These are phyloP conservation scores for Macrolepiota dolichaula DNA, from an alignment of 768 basidiomycete species.

Conservation along the genomic window DNA sequence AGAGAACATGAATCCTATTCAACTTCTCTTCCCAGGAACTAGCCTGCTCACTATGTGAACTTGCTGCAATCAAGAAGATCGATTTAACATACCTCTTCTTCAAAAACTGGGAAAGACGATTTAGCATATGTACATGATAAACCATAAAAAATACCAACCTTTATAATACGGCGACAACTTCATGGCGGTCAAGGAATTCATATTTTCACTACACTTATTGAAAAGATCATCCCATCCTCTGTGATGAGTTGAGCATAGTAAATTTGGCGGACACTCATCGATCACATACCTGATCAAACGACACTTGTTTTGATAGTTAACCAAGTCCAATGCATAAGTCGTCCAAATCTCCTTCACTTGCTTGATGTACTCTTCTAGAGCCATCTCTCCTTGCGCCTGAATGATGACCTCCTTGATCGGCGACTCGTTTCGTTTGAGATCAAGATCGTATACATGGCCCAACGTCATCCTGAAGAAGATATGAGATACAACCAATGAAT, in stretches of 20 bases:
- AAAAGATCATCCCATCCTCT: slow-evolving; percentile 98
- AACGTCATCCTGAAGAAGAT: slow-evolving; percentile 73
- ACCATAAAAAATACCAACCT: slow-evolving; percentile 40
- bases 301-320: slow-evolving; percentile 99
- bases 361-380: slow-evolving; percentile 91
- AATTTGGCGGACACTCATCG: background rate
- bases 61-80: slow-evolving; percentile 9
- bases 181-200: slow-evolving; percentile 96
- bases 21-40: slow-evolving; percentile 96
- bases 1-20: slow-evolving; percentile 93
- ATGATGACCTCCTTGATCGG: slow-evolving; percentile 92
- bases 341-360: slow-evolving; percentile 98
- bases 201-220: slow-evolving; percentile 94
- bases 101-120: slow-evolving; percentile 56
- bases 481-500: background rate
- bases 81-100: slow-evolving; percentile 65
- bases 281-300: slow-evolving; percentile 76
- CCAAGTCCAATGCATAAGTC: slow-evolving; percentile 90
- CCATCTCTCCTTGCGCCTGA: slow-evolving; percentile 99
- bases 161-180: slow-evolving; percentile 98
- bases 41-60: slow-evolving; percentile 40
- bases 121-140: background rate
- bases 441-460: slow-evolving; percentile 95
- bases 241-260: slow-evolving; percentile 9
- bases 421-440: slow-evolving; percentile 89